A percentile compares a stretch with the other conserved stretches of the same genome.
These are phyloP conservation scores for Eimeria tenella DNA, from an alignment of 169 alveolate species.

Conservation along the genomic window DNA sequence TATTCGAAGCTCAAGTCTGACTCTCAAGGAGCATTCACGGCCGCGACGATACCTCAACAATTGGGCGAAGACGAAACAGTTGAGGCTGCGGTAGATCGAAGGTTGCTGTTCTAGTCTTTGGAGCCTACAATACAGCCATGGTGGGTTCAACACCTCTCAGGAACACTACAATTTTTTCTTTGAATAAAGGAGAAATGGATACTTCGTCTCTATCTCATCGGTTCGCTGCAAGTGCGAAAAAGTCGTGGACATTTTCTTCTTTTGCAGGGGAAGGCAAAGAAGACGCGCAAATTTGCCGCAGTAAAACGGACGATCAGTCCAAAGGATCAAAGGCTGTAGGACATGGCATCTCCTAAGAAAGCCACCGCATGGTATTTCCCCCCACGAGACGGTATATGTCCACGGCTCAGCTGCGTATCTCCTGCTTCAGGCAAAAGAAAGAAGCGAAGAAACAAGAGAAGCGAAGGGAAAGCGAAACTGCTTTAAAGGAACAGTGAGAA, in stretches of 20 bases:
- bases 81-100: too few relatives aligned
- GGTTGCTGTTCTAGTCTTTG: neutral
- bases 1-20: too few relatives aligned
- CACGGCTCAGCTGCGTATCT: neutral
- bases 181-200: too few relatives aligned
- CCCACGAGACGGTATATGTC: neutral
- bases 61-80: too few relatives aligned
- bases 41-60: too few relatives aligned
- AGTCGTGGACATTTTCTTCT: neutral
- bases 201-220: too few relatives aligned
- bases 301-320: conserved; percentile 92
- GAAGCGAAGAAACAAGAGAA: conserved; percentile 71
- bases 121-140: conserved; percentile 21
- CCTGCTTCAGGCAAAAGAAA: conserved; percentile 60
- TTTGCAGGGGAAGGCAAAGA: conserved; percentile 85
- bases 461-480: conserved; percentile 53
- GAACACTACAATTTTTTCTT: too few relatives aligned
- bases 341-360: neutral
- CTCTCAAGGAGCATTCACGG: too few relatives aligned
- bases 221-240: neutral
- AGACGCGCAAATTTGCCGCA: conserved; percentile 95
- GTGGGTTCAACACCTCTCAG: neutral
- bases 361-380: too few relatives aligned
- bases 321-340: conserved; percentile 87
- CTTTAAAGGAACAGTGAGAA: conserved; percentile 72